A percentile compares a stretch with the other conserved stretches of the same genome.
Conservation (phyloP, 345 rosid genomes). For the Linum usitatissimum region DNA sequence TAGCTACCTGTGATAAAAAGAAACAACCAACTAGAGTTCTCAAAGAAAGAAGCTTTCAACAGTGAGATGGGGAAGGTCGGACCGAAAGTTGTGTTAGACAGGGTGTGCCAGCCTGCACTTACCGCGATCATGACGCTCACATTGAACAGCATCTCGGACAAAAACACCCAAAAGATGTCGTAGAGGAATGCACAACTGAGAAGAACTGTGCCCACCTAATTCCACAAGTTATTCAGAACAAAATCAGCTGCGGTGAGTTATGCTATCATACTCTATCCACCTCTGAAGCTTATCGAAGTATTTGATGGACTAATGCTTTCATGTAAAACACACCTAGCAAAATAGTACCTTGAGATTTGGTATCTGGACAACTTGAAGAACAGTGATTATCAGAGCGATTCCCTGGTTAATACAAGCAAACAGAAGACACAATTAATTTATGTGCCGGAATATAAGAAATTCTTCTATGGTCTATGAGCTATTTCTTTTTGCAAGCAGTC, state of each 20-base stretch:
- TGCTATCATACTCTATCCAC: too few species aligned
- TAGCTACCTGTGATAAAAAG: constrained; percentile 60
- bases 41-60: not conserved
- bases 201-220: constrained; percentile 95
- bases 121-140: constrained; percentile 99
- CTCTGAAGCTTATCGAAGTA: too few species aligned
- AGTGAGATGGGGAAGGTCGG: not conserved
- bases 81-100: constrained; percentile 1
- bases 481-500: not conserved
- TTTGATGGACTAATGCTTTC: not conserved
- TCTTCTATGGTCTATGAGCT: not conserved
- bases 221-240: constrained; percentile 9
- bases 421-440: constrained; percentile 11
- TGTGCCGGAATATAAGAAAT: not conserved
- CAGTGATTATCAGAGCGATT: constrained; percentile 85
- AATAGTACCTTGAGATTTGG: constrained; percentile 87
- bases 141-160: constrained; percentile 84
- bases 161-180: constrained; percentile 97
- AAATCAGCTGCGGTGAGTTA: too few species aligned
- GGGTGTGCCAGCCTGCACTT: constrained; percentile 23
- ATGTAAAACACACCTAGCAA: not conserved
- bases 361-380: constrained; percentile 84
- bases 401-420: constrained; percentile 41
- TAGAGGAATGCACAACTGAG: constrained; percentile 94
- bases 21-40: constrained; percentile 8